Evolutionary conservation across 306 rosid species (phyloP).

Genomic region (Datisca glomerata): DNA sequence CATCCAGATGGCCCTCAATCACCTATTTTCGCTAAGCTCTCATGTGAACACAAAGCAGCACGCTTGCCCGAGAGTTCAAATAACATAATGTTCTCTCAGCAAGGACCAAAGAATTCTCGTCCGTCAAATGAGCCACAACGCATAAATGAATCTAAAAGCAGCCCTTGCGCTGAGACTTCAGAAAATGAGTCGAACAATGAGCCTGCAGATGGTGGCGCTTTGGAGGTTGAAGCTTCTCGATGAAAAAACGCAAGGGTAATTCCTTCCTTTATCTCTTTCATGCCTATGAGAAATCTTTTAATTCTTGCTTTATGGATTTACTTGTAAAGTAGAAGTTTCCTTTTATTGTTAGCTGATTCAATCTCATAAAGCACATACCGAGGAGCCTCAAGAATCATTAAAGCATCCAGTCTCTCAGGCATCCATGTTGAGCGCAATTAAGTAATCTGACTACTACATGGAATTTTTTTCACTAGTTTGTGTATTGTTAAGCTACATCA

Average conservation of each 20-base stretch:
- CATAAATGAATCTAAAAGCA: conserved; percentile 24
- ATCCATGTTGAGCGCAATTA: no score
- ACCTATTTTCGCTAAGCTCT: conserved; percentile 30
- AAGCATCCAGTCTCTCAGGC: neutral
- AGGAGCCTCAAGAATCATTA: neutral
- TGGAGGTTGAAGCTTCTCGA: conserved; percentile 48
- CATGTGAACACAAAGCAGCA: conserved; percentile 22
- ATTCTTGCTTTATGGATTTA: conserved; percentile 22
- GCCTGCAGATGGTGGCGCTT: conserved; percentile 21
- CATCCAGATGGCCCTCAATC: conserved; percentile 34
- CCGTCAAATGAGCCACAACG: conserved; percentile 21
- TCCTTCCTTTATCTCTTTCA: conserved; percentile 36
- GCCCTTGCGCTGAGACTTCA: conserved; percentile 38
- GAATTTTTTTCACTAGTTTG: no score
- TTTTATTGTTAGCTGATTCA: conserved; percentile 39
- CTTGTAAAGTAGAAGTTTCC: conserved; percentile 31
- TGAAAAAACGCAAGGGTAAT: conserved; percentile 50
- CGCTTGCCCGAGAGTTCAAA: conserved; percentile 27
- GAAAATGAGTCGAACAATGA: conserved; percentile 40
- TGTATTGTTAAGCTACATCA: no score
- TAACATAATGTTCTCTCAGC: conserved; percentile 22
- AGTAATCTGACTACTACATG: no score
- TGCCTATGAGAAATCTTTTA: conserved; percentile 9
- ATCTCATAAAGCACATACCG: conserved; percentile 6
- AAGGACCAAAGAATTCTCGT: conserved; percentile 25